phyloP scores from a whole-genome alignment of 257 asterid genomes.

The Fraxinus pennsylvanica region DNA sequence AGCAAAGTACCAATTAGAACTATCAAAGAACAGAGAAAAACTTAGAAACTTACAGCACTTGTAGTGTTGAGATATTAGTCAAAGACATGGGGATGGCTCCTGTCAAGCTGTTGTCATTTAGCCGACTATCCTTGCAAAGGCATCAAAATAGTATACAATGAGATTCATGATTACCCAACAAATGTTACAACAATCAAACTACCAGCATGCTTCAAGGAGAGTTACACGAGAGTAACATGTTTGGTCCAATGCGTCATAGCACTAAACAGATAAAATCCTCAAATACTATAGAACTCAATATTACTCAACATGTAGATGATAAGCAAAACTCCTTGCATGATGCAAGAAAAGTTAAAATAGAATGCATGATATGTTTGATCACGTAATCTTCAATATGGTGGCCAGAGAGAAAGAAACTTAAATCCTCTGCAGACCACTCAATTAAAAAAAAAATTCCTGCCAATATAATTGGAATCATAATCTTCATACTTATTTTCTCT shows the following conservation, averaged over 20 bases:
- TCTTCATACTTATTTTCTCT: background rate
- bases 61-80: slow-evolving; percentile 82
- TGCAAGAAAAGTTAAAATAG: background rate
- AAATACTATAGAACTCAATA: background rate
- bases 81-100: slow-evolving; percentile 79
- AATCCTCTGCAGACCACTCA: background rate
- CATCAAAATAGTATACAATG: slow-evolving; percentile 28
- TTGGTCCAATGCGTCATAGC: background rate
- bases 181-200: background rate
- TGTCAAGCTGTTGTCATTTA: slow-evolving; percentile 81
- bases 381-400: background rate
- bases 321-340: background rate
- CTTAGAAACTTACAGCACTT: slow-evolving; percentile 79
- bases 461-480: background rate
- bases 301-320: background rate
- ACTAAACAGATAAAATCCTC: background rate
- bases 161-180: slow-evolving; percentile 22
- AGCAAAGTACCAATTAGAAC: background rate
- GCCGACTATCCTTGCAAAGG: slow-evolving; percentile 77
- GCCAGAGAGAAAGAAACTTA: background rate
- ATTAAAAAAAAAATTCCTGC: background rate
- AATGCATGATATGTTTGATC: background rate
- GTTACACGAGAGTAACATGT: background rate
- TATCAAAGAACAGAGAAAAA: slow-evolving; percentile 6
- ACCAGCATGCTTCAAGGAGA: slow-evolving; percentile 6